Evolutionary conservation across 305 asterid genomes (phyloP).

Genomic region (Fraxinus angustifolia): DNA sequence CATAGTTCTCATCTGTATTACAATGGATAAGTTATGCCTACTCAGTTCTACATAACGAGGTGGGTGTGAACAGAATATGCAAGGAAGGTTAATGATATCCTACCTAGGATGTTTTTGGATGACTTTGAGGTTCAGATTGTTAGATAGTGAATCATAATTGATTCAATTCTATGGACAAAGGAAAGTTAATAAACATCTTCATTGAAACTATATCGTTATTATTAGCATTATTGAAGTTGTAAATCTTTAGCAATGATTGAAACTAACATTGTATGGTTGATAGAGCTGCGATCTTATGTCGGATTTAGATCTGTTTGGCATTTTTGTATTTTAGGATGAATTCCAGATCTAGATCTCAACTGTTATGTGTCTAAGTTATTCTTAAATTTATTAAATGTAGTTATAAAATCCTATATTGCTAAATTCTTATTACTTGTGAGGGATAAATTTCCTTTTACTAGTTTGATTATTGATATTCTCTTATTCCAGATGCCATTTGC

Average conservation of each 20-base stretch:
- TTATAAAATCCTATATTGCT: slow-evolving; percentile 5
- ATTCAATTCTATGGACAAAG: neutral
- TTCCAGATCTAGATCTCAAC: neutral
- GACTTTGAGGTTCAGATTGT: neutral
- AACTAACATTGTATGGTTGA: neutral
- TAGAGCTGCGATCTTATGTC: neutral
- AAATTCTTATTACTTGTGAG: slow-evolving; percentile 22
- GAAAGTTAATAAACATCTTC: neutral
- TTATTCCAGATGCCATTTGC: slow-evolving; percentile 90
- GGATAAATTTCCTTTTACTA: slow-evolving; percentile 21
- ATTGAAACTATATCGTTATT: neutral
- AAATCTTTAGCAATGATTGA: neutral
- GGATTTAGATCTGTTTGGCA: neutral
- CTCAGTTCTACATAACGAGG: neutral
- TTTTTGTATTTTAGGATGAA: neutral
- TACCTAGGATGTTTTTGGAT: neutral
- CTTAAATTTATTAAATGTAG: neutral
- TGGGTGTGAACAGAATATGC: neutral
- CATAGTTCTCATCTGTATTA: neutral
- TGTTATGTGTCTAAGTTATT: neutral
- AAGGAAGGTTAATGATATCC: neutral
- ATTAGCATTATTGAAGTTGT: neutral
- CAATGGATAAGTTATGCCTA: neutral
- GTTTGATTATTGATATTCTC: slow-evolving; percentile 32
- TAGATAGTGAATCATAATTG: neutral